Evolutionary conservation across 345 rosid species (phyloP).

Genomic region (Boechera divaricarpa): DNA sequence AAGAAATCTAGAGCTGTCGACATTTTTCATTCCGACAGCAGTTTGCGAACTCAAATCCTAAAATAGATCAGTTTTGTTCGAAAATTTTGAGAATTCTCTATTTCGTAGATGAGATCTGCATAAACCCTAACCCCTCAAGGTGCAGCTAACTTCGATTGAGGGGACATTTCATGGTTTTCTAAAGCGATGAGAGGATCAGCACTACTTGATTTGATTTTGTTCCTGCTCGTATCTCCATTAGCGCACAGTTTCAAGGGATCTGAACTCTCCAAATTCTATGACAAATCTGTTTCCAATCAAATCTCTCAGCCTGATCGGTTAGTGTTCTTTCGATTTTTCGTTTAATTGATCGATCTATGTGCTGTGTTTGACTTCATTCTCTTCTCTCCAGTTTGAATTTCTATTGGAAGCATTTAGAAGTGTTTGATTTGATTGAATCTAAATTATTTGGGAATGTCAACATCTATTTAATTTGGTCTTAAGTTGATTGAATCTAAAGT

Average conservation of each 20-base stretch:
- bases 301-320: slow-evolving; percentile 53
- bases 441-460: background rate
- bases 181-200: slow-evolving; percentile 57
- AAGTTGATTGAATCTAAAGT: no score
- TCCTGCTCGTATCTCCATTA: slow-evolving; percentile 50
- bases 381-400: background rate
- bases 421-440: slow-evolving; percentile 4
- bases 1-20: background rate
- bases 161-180: slow-evolving; percentile 31
- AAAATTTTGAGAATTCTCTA: background rate
- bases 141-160: background rate
- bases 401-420: background rate
- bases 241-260: slow-evolving; percentile 44
- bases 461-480: slow-evolving; percentile 2
- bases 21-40: slow-evolving; percentile 29
- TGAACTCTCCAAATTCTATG: slow-evolving; percentile 51
- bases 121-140: slow-evolving; percentile 30
- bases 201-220: slow-evolving; percentile 45
- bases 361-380: background rate
- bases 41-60: background rate
- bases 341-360: background rate
- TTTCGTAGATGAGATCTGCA: slow-evolving; percentile 1
- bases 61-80: background rate
- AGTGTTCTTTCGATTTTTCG: slow-evolving; percentile 31
- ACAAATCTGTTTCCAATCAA: slow-evolving; percentile 46